Conservation (phyloP, 371 early-diverging fungal genomes). For the Mucor indicus region DNA sequence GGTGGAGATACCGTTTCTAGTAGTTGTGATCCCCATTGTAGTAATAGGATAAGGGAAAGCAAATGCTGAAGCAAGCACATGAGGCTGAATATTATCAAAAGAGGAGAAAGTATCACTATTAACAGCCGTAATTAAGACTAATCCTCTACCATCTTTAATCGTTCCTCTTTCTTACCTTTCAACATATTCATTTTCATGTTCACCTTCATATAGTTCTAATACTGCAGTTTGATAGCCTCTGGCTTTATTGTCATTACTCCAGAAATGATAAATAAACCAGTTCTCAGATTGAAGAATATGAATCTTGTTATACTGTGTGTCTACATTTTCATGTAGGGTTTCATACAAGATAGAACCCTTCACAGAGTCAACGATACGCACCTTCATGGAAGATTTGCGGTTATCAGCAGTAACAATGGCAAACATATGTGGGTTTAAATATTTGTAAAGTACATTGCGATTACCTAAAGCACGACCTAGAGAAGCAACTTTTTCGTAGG, state of each 20-base stretch:
- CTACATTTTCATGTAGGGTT: constrained; percentile 63
- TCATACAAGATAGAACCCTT: constrained; percentile 81
- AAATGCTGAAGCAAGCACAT: constrained; percentile 74
- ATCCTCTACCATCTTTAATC: too few species aligned
- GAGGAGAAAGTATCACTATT: constrained; percentile 72
- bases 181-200: constrained; percentile 67
- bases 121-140: neutral
- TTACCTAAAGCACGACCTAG: constrained; percentile 91
- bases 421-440: constrained; percentile 88
- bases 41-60: constrained; percentile 66
- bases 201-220: constrained; percentile 85
- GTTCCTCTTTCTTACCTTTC: constrained; percentile 63
- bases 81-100: constrained; percentile 63
- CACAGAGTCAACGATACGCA: constrained; percentile 84
- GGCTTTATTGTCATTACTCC: constrained; percentile 65
- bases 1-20: constrained; percentile 82
- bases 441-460: constrained; percentile 94
- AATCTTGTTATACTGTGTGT: constrained; percentile 50
- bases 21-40: constrained; percentile 82
- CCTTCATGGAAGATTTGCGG: constrained; percentile 33
- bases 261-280: constrained; percentile 86
- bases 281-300: constrained; percentile 79
- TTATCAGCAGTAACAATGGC: constrained; percentile 55
- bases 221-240: constrained; percentile 67
- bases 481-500: constrained; percentile 70